Conservation (phyloP, 371 early-diverging fungal genomes). For the Lichtheimia ornata region DNA sequence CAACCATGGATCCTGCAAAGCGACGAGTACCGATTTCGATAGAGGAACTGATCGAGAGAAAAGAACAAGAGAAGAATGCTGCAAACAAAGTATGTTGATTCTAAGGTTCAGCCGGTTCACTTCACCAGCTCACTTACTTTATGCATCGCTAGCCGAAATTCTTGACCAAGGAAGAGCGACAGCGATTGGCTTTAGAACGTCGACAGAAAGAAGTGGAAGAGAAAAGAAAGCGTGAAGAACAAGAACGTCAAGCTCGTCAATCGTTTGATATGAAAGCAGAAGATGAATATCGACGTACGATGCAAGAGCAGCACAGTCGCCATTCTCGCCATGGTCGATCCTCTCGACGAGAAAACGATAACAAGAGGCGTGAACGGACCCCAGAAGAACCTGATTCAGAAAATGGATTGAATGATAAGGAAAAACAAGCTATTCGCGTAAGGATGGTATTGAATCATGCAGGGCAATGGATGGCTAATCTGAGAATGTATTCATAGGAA, state of each 20-base stretch:
- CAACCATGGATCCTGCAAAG: conserved; percentile 17
- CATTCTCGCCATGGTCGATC: conserved; percentile 22
- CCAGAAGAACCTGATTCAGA: conserved; percentile 18
- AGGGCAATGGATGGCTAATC: background rate
- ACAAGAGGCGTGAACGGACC: conserved; percentile 19
- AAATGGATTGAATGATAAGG: conserved; percentile 39
- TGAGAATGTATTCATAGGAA: conserved; percentile 45
- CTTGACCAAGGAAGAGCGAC: conserved; percentile 91
- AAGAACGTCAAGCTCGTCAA: conserved; percentile 61
- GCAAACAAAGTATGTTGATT: conserved; percentile 57
- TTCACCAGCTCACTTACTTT: background rate
- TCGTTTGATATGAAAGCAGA: conserved; percentile 62
- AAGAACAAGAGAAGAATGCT: conserved; percentile 55
- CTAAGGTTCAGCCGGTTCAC: background rate
- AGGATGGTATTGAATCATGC: background rate
- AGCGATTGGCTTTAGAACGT: conserved; percentile 80
- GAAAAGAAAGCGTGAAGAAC: conserved; percentile 58
- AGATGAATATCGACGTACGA: conserved; percentile 37
- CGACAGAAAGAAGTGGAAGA: conserved; percentile 84
- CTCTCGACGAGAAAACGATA: conserved; percentile 21
- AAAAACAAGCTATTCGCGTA: conserved; percentile 53
- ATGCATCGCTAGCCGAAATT: conserved; percentile 71
- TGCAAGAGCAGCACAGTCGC: conserved; percentile 30
- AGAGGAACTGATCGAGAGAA: conserved; percentile 73
- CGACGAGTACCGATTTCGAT: conserved; percentile 71